Conservation (phyloP, 306 rosid species). For the Vachellia pachyceras region DNA sequence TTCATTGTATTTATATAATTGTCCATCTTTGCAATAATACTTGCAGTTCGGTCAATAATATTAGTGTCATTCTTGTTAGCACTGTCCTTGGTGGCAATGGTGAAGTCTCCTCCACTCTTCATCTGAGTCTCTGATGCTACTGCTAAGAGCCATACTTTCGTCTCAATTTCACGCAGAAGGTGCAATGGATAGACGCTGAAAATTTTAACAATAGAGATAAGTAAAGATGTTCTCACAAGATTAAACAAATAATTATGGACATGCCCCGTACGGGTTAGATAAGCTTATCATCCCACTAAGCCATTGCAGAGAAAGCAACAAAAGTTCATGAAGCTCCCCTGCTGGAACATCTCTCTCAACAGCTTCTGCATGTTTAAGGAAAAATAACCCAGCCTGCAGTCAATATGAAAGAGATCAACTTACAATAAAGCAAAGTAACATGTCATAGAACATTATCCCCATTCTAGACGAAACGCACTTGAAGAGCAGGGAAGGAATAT, state of each 20-base stretch:
- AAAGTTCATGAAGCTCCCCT: conserved; percentile 88
- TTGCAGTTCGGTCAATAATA: conserved; percentile 89
- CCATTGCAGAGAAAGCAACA: conserved; percentile 94
- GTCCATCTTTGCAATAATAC: conserved; percentile 89
- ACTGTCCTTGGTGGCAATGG: conserved; percentile 61
- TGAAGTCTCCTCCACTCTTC: conserved; percentile 82
- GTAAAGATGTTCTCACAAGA: conserved; percentile 41
- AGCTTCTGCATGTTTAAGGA: conserved; percentile 97
- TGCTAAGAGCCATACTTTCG: conserved; percentile 95
- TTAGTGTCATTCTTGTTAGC: conserved; percentile 67
- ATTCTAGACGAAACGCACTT: conserved; percentile 57
- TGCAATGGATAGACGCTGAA: conserved; percentile 85
- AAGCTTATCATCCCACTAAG: conserved; percentile 92
- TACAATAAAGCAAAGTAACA: conserved; percentile 30
- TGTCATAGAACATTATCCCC: conserved; percentile 32
- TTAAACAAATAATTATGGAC: conserved; percentile 28
- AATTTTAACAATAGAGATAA: conserved; percentile 42
- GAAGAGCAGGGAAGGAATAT: conserved; percentile 91
- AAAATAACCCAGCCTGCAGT: conserved; percentile 93
- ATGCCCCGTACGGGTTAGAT: conserved; percentile 75
- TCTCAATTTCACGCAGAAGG: conserved; percentile 96
- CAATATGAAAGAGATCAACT: conserved; percentile 38
- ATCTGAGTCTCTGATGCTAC: conserved; percentile 91
- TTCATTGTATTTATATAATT: conserved; percentile 66
- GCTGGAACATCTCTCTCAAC: conserved; percentile 98